Base-by-base conservation (phyloP, 305 asterid species). In the Fraxinus baroniana region DNA sequence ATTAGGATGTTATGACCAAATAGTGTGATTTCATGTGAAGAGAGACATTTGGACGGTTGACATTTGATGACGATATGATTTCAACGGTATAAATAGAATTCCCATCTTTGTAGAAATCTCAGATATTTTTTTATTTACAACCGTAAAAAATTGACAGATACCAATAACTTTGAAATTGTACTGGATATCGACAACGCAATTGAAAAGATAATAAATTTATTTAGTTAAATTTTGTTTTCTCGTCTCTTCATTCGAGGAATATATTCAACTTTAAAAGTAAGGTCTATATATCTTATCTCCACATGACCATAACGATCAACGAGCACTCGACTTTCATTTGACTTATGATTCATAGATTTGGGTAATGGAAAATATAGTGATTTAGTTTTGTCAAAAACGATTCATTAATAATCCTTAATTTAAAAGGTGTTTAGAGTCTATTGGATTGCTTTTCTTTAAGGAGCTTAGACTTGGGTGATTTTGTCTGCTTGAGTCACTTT, bases 11-110 rank as follows among this genome's bases (percentile, higher is more conserved):
- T 41, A 52, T 52, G 62, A 17, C 20, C 46, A 8, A 60, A 20
- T 7, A 1, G 10, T 62, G 30, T 8, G 73, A 64, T 18, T 24
- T 80, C 83, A 82, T 83, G 28, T 44, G 70, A 86, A 62, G 84
- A 39, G 78, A 66, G 87, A 88, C 87, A 82, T 70, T 81, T 88
- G 86, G 87, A 81, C 49, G 80, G 83, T 77, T 78, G 68, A 80
- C 32, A 4, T 76, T 74, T 41, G 60, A 55, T 80, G 88, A 77
- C 80, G 78, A 49, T 81, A 68, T 15, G n/a, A 22, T 28, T 20
- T 41, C 32, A 24, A 66, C 36, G 74, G n/a, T 9, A 26, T 66
- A 66, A 26, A 66, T 24, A 24, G 28, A 24, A 64, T 64, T 3
- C 36, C 36, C 74, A 66, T 7, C 36, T 24, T 66, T 3, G 7